Evolutionary conservation across 306 rosid genomes (phyloP), one percentile per base, ranked within the genome.

Genomic region (Quercus aquifolioides): DNA sequence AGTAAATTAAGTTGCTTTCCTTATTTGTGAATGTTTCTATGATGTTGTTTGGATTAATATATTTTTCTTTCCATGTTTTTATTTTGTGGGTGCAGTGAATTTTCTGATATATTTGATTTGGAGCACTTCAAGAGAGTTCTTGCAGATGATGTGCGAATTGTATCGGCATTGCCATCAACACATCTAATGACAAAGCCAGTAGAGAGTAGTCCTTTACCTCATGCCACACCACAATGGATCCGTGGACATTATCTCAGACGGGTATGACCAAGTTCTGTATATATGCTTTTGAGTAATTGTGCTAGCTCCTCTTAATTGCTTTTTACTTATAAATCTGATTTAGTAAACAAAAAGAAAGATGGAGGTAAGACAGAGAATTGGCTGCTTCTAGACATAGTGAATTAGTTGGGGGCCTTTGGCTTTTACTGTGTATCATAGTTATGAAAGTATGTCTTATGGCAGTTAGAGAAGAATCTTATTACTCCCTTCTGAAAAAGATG

Each of bases 71-170:
- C 38, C 74, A 43, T 76, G 74, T 72, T 63, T 3, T 23, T 62
- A 18, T 76, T 76, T 35, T 69, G 71, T 87, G 74, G 30, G 57
- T 88, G 92, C 86, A 95, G 99, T 89, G 99, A 95, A 68, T 95
- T 95, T 74, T 89, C 92, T 81, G 99, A 95, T 81, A 91, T 95
- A 84, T 95, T 95, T 86, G 98, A 95, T 82, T 76, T 95, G 88
- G 92, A 95, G 75, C 94, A 95, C 81, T 95, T 95, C 87, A 95
- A 91, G 89, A 90, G 74, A 20, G 97, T 87, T 30, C 91, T 95
- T 73, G 90, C 89, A 3, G 51, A 90, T 69, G 99, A 95, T 78
- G 98, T 93, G 41, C 83, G 89, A 38, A 84, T 95, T 69, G 97
- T 95, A 75, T 90, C 97, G 3, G 90, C 98, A 23, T 83, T 95